Conservation (phyloP, 2,329 filamentous ascomycete species). For the Knufia petricola region DNA sequence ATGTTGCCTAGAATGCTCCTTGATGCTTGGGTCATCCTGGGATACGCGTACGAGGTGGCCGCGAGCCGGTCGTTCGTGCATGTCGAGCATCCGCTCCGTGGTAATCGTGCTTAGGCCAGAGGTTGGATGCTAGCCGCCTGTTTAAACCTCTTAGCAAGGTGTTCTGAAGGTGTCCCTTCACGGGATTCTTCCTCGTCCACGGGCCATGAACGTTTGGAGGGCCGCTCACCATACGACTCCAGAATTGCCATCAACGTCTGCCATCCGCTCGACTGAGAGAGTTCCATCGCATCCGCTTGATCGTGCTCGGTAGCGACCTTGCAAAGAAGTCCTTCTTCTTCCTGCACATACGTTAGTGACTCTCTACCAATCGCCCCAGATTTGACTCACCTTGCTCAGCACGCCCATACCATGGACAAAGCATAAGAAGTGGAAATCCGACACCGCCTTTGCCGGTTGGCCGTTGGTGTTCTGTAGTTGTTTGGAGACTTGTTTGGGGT, state of each 20-base stretch:
- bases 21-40: too few relatives aligned
- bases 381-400: constrained; percentile 64
- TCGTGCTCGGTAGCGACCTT: constrained; percentile 75
- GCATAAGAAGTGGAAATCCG: constrained; percentile 89
- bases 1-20: too few relatives aligned
- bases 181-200: constrained; percentile 29
- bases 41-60: too few relatives aligned
- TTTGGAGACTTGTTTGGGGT: constrained; percentile 59
- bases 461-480: constrained; percentile 59
- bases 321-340: constrained; percentile 79
- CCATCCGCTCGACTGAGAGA: constrained; percentile 85
- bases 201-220: constrained; percentile 29
- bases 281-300: constrained; percentile 67
- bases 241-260: constrained; percentile 86
- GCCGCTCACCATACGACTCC: constrained; percentile 85
- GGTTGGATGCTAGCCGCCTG: constrained; percentile 32
- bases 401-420: constrained; percentile 74
- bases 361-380: background rate
- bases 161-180: constrained; percentile 41
- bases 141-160: constrained; percentile 57
- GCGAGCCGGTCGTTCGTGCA: too few relatives aligned
- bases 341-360: constrained; percentile 43
- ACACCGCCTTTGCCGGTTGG: constrained; percentile 58
- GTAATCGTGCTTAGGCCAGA: constrained; percentile 22
- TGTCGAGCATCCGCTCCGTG: too few relatives aligned